Base-by-base conservation (phyloP, 805 yeast species). In the Kazachstania viticola region DNA sequence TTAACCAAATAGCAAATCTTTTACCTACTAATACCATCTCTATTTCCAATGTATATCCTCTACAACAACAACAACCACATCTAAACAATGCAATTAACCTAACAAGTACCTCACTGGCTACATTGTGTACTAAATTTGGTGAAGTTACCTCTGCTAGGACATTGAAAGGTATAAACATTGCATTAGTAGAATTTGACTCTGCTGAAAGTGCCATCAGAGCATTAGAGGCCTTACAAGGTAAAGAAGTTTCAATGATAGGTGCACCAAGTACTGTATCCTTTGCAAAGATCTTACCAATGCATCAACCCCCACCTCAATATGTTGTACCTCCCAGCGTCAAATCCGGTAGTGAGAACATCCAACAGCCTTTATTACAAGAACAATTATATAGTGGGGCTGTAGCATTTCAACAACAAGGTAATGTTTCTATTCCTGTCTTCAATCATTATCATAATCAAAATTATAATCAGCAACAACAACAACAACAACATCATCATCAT, bases 181-280 rank as follows among this genome's bases (percentile, higher is more conserved):
- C 78, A 2, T 63, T 85, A 35, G 78, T 82, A 15, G 91, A 81
- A 53, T 87, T 82, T 54, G 67, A 69, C 3, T 61, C 69, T 17
- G 58, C 79, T 5, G 94, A 83, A 31, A 62, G 73, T 21, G 94
- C 98, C 7, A 73, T 81, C 65, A 69, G 67, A 29, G 84, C 95
- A 31, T 75, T 77, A 48, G 79, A 82, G 12, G 72, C 67, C 30
- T 68, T 87, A 48, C 83, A 80, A 48, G 93, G 85, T 40, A 75
- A 77, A 41, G 95, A 88, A 48, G 64, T 88, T 25, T 56, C 61
- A 1, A 70, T 75, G 38, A 82, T 88, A 2, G 94, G 94, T 3
- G 65, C 71, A 17, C 73, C 79, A 13, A 73, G 91, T 51, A 62
- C 73, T 25, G 82, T 84, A 24, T 82, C 87, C 0, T 91, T 84